A percentile compares a stretch with the other conserved stretches of the same genome.
Conservation (phyloP, 2,329 filamentous ascomycete species). For the Exophiala calicioides region DNA sequence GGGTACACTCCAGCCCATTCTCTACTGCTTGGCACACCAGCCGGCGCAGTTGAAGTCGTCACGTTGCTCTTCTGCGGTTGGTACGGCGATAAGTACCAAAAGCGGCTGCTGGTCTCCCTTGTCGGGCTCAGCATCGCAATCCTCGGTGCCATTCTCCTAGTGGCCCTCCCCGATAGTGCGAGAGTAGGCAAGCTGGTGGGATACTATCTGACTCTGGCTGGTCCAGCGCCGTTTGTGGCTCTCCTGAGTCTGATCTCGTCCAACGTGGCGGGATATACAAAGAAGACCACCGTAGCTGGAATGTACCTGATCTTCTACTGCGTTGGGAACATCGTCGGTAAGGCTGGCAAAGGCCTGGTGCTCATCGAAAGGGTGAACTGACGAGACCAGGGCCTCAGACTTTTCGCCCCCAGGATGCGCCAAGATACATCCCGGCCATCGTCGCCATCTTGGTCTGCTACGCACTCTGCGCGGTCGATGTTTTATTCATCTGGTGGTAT, state of each 20-base stretch:
- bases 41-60: slow-evolving; percentile 64
- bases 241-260: slow-evolving; percentile 63
- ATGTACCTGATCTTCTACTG: slow-evolving; percentile 49
- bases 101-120: slow-evolving; percentile 63
- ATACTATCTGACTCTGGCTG: slow-evolving; percentile 65
- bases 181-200: slow-evolving; percentile 60
- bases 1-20: slow-evolving; percentile 64
- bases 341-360: slow-evolving; percentile 22
- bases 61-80: slow-evolving; percentile 57
- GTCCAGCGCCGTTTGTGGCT: slow-evolving; percentile 63
- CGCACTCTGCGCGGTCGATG: slow-evolving; percentile 49
- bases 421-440: slow-evolving; percentile 63
- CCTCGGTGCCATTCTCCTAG: slow-evolving; percentile 30
- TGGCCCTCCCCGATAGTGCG: slow-evolving; percentile 58
- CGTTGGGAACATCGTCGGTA: slow-evolving; percentile 58
- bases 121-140: slow-evolving; percentile 12
- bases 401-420: slow-evolving; percentile 57
- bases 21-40: slow-evolving; percentile 64
- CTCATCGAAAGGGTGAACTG: too few species aligned
- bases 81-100: slow-evolving; percentile 56
- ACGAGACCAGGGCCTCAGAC: slow-evolving; percentile 51
- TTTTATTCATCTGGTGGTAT: slow-evolving; percentile 64
- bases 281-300: slow-evolving; percentile 42
- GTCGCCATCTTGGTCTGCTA: slow-evolving; percentile 64
- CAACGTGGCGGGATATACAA: slow-evolving; percentile 53